Percentiles rank a stretch among this genome's conserved stretches.
phyloP scores from a whole-genome alignment of 2,329 filamentous ascomycete species.

The Ascochyta koolunga region DNA sequence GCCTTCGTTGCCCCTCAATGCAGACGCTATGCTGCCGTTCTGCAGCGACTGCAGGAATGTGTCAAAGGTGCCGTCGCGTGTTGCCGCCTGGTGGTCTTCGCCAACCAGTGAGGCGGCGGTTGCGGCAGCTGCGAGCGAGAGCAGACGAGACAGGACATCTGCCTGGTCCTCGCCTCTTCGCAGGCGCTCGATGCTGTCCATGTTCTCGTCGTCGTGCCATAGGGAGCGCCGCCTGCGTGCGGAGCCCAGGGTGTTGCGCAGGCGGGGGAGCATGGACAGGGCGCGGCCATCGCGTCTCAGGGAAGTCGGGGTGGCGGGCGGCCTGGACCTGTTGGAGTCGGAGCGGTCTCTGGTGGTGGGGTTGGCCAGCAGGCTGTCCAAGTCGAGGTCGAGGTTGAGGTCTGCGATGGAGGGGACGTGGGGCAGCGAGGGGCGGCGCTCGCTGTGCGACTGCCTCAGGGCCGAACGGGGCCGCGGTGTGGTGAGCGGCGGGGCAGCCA shows the following conservation, averaged over 20 bases:
- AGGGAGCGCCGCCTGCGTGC: conserved; percentile 60
- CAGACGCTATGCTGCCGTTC: conserved; percentile 64
- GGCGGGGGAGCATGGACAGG: conserved; percentile 45
- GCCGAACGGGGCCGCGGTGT: conserved; percentile 23
- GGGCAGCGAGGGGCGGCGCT: conserved; percentile 41
- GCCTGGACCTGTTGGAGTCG: conserved; percentile 26
- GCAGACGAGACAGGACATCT: conserved; percentile 64
- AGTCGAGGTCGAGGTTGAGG: conserved; percentile 48
- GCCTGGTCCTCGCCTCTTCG: conserved; percentile 66
- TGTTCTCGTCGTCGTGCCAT: conserved; percentile 34
- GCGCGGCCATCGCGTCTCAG: conserved; percentile 39
- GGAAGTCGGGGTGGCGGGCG: conserved; percentile 24
- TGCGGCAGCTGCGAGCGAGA: conserved; percentile 67
- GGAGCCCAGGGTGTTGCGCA: conserved; percentile 52
- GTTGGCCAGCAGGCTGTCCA: conserved; percentile 41
- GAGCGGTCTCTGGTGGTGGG: conserved; percentile 24
- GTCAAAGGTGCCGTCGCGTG: conserved; percentile 67
- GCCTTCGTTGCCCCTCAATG: conserved; percentile 54
- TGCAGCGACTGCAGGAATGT: conserved; percentile 68
- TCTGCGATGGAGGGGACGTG: conserved; percentile 41
- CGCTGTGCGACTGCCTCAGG: conserved; percentile 32
- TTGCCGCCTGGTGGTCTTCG: conserved; percentile 61
- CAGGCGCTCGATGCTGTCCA: conserved; percentile 42
- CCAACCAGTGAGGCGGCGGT: conserved; percentile 70
- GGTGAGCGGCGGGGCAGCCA: conserved; percentile 24